These are phyloP conservation scores for Colletotrichum navitas DNA, from an alignment of 2,329 filamentous ascomycete genomes.

Conservation along the genomic window DNA sequence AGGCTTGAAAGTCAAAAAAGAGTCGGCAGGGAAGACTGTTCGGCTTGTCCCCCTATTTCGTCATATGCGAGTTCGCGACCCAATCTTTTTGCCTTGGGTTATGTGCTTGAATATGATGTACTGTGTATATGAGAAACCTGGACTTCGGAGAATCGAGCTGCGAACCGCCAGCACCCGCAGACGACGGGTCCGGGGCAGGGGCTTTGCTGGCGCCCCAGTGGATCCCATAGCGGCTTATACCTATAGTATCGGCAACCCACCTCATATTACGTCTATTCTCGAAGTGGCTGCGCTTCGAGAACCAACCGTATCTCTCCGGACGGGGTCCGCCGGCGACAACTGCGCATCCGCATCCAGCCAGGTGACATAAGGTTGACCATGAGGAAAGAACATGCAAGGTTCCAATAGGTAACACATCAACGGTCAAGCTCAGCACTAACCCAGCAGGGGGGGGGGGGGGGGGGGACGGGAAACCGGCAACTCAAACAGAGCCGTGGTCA, in stretches of 20 bases:
- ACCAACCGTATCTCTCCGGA: constrained; percentile 20
- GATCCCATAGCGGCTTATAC: constrained; percentile 1
- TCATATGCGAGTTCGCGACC: no score
- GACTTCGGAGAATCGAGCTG: background rate
- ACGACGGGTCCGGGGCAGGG: background rate
- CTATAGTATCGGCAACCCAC: background rate
- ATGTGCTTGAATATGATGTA: background rate
- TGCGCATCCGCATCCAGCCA: background rate
- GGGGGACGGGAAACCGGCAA: background rate
- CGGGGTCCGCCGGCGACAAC: constrained; percentile 2
- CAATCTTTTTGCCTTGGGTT: background rate
- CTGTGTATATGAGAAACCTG: background rate
- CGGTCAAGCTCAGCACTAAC: constrained; percentile 22
- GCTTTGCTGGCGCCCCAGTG: background rate
- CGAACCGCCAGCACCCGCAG: background rate
- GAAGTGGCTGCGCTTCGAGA: constrained; percentile 38
- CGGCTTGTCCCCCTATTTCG: background rate
- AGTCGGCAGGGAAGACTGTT: background rate
- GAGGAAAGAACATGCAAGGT: background rate
- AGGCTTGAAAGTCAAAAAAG: background rate
- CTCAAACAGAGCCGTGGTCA: background rate
- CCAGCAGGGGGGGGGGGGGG: constrained; percentile 18
- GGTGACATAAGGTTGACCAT: background rate
- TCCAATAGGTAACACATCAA: background rate
- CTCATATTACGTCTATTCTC: constrained; percentile 28